phyloP scores from a whole-genome alignment of 2,329 filamentous ascomycete genomes.

The Epicoccum nigrum region DNA sequence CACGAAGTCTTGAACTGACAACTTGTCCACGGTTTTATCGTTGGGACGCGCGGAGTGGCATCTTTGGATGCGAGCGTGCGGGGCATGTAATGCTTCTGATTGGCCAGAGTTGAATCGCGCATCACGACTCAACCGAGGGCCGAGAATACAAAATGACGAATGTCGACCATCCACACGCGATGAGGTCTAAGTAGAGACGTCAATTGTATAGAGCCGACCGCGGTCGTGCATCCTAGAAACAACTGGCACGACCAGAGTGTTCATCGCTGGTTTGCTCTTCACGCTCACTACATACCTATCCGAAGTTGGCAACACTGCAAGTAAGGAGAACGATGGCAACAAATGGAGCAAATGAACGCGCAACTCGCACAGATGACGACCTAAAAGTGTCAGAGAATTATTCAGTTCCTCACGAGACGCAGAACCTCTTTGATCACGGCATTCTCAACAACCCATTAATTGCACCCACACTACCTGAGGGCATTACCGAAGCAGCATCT shows the following conservation, averaged over 20 bases:
- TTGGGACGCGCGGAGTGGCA: too few relatives aligned
- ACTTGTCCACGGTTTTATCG: too few relatives aligned
- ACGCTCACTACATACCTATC: too few relatives aligned
- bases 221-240: neutral
- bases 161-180: constrained; percentile 1
- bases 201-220: too few relatives aligned
- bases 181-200: too few relatives aligned
- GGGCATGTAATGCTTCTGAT: constrained; percentile 22
- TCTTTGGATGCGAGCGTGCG: constrained; percentile 14
- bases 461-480: constrained; percentile 43
- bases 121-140: constrained; percentile 31
- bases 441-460: constrained; percentile 54
- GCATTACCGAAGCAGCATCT: constrained; percentile 44
- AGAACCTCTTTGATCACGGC: constrained; percentile 43
- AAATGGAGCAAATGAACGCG: neutral
- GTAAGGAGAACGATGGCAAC: constrained; percentile 3
- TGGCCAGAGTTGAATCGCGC: constrained; percentile 25
- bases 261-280: too few relatives aligned
- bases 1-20: too few relatives aligned
- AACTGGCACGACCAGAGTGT: too few relatives aligned
- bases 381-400: constrained; percentile 21
- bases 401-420: constrained; percentile 36
- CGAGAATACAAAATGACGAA: constrained; percentile 2
- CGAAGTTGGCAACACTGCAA: neutral
- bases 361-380: constrained; percentile 5